Conservation (phyloP, 768 basidiomycete genomes). For the Boletus bicolor region DNA sequence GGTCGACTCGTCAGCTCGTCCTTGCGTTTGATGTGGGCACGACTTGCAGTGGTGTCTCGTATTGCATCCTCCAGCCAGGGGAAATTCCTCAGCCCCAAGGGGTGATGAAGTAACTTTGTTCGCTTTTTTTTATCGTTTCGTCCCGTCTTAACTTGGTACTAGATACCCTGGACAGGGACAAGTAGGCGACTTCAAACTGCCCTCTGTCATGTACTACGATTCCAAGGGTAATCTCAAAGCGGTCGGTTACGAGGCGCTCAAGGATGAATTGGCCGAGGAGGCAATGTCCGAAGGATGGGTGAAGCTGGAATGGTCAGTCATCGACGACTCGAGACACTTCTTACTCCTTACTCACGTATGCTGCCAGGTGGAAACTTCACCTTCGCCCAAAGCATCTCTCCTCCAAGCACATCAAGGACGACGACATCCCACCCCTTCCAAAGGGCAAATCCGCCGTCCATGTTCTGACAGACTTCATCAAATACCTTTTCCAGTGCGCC, state of each 20-base stretch:
- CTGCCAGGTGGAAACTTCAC: slow-evolving; percentile 36
- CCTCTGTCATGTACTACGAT: slow-evolving; percentile 46
- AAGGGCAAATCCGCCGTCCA: slow-evolving; percentile 33
- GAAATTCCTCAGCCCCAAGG: slow-evolving; percentile 24
- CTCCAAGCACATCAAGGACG: slow-evolving; percentile 23
- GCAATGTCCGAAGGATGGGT: slow-evolving; percentile 40
- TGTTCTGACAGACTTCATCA: slow-evolving; percentile 44
- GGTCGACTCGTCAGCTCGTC: slow-evolving; percentile 31
- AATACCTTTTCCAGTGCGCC: slow-evolving; percentile 43
- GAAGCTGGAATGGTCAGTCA: slow-evolving; percentile 41
- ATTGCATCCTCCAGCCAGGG: slow-evolving; percentile 37
- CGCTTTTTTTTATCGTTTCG: too few relatives aligned
- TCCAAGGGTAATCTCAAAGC: slow-evolving; percentile 34
- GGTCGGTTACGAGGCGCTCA: slow-evolving; percentile 41
- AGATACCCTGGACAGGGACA: slow-evolving; percentile 40
- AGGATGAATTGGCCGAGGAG: slow-evolving; percentile 32
- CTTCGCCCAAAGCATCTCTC: slow-evolving; percentile 33
- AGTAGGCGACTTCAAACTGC: slow-evolving; percentile 42
- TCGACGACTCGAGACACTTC: neutral
- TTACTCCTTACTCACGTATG: neutral
- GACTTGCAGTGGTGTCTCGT: slow-evolving; percentile 36
- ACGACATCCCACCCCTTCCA: slow-evolving; percentile 39
- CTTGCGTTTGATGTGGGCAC: slow-evolving; percentile 39
- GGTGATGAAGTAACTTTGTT: slow-evolving; percentile 12
- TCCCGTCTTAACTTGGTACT: neutral